Evolutionary conservation across 331 rosid genomes (phyloP).

Genomic region (Pyracantha coccinea): DNA sequence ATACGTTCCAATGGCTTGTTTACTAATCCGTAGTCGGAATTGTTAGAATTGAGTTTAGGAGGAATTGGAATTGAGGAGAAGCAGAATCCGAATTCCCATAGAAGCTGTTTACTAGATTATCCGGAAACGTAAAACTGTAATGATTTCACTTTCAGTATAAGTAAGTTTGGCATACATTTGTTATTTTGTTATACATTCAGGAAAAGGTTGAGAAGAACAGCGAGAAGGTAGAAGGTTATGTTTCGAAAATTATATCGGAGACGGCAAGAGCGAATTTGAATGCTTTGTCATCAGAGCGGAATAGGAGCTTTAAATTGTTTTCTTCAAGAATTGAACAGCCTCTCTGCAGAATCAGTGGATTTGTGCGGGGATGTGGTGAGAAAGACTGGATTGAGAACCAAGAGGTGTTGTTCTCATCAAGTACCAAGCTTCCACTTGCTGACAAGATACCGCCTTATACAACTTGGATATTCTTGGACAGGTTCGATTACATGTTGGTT

Average conservation of each 20-base stretch:
- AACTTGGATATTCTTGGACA: constrained; percentile 93
- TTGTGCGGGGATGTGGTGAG: constrained; percentile 53
- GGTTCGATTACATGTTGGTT: constrained; percentile 25
- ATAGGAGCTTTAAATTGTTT: constrained; percentile 38
- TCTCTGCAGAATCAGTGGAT: constrained; percentile 45
- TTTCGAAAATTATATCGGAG: constrained; percentile 26
- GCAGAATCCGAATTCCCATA: too few relatives aligned
- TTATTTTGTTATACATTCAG: constrained; percentile 28
- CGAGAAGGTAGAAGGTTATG: constrained; percentile 43
- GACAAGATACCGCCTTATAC: constrained; percentile 77
- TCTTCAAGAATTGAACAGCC: constrained; percentile 58
- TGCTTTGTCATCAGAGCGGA: constrained; percentile 20
- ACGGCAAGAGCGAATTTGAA: constrained; percentile 26
- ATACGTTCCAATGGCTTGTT: neutral
- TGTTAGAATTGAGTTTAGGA: too few relatives aligned
- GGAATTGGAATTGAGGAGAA: too few relatives aligned
- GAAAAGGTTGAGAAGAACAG: constrained; percentile 64
- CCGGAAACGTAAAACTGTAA: too few relatives aligned
- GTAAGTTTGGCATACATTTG: constrained; percentile 27
- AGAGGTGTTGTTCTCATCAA: constrained; percentile 41
- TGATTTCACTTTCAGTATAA: constrained; percentile 18
- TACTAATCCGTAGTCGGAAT: too few relatives aligned
- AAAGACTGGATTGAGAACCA: constrained; percentile 41
- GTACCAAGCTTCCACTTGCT: constrained; percentile 51
- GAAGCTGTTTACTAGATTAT: too few relatives aligned